Evolutionary conservation across 352 stramenopile genomes (phyloP), one percentile per base, ranked within the genome.

Genomic region (Globisporangium abappressorium): DNA sequence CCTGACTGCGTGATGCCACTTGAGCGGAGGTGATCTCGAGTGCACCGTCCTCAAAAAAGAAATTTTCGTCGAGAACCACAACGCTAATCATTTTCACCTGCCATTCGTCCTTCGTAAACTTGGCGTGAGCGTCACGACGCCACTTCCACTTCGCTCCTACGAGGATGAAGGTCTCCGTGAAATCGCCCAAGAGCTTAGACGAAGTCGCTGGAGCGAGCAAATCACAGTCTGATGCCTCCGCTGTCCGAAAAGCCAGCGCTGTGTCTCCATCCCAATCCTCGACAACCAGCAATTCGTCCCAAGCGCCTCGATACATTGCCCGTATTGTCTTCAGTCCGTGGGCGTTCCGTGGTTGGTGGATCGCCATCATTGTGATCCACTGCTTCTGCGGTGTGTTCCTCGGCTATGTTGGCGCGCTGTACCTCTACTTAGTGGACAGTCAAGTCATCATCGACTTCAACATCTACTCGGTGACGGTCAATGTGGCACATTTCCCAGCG

Each of bases 401-500:
- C 11, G 15, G 54, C 28, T 64, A 54, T 20, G 46, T 47, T 28
- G 51, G 47, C 38, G 34, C 36, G 24, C 18, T 67, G 51, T 67
- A 67, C 26, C 22, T 54, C n/a, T 67, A 56, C n/a, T 9, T 67
- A 22, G 7, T 55, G 2, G 62, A 43, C 36, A 67, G 49, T 20
- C 38, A 56, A 20, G 62, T 62, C 22, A 53, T 67, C 14, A n/a
- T 62, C 53, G 62, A 67, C 62, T 56, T 67, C 34, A 34, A 54
- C 0, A 55, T 61, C 5, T 62, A 67, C 24, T 67, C 62, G 22
- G 28, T 67, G 47, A 67, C 51, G 24, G 33, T 67, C 49, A 41
- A 67, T 26, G 33, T 11, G 20, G 36, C 18, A 22, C 34, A 67
- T 46, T 67, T 56, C 20, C 34, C 34, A 26, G 22, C 51, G 36